These are phyloP conservation scores for Venturia carpophila DNA, from an alignment of 2,329 filamentous ascomycete genomes.

Conservation along the genomic window DNA sequence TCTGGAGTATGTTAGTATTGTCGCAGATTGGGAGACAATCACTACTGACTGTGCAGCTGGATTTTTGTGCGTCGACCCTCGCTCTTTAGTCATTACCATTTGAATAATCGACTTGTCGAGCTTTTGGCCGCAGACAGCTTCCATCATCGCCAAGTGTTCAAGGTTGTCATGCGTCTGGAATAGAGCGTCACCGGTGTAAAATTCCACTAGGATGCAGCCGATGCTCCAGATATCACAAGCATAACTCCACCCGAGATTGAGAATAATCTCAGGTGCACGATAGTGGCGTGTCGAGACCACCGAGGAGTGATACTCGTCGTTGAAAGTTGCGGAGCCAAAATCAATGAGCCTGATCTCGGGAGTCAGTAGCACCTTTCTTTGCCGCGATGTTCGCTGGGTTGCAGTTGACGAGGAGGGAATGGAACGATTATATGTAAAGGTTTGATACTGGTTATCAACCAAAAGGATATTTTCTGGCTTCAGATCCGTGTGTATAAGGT, in stretches of 20 bases:
- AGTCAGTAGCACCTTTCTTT: slow-evolving; percentile 55
- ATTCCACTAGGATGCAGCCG: slow-evolving; percentile 60
- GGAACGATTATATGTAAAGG: slow-evolving; percentile 60
- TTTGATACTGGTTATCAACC: slow-evolving; percentile 57
- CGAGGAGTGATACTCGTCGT: slow-evolving; percentile 61
- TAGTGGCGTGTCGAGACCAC: slow-evolving; percentile 61
- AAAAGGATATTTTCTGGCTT: slow-evolving; percentile 63
- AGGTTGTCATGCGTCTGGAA: slow-evolving; percentile 63
- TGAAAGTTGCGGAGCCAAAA: slow-evolving; percentile 60
- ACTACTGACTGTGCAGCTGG: slow-evolving; percentile 48
- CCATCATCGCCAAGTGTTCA: slow-evolving; percentile 64
- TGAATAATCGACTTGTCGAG: slow-evolving; percentile 49
- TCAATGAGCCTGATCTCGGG: slow-evolving; percentile 61
- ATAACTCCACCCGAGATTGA: slow-evolving; percentile 60
- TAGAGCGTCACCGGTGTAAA: slow-evolving; percentile 59
- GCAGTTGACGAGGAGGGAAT: slow-evolving; percentile 57
- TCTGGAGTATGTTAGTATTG: slow-evolving; percentile 34
- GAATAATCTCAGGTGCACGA: slow-evolving; percentile 58
- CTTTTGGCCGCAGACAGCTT: slow-evolving; percentile 50
- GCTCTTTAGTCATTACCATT: slow-evolving; percentile 36
- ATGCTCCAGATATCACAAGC: slow-evolving; percentile 65
- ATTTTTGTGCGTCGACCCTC: slow-evolving; percentile 31
- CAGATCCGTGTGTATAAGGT: slow-evolving; percentile 84
- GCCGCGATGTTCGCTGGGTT: slow-evolving; percentile 49
- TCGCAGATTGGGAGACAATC: not conserved